Conservation (phyloP, 371 early-diverging fungal genomes). For the Mucor saturninus region DNA sequence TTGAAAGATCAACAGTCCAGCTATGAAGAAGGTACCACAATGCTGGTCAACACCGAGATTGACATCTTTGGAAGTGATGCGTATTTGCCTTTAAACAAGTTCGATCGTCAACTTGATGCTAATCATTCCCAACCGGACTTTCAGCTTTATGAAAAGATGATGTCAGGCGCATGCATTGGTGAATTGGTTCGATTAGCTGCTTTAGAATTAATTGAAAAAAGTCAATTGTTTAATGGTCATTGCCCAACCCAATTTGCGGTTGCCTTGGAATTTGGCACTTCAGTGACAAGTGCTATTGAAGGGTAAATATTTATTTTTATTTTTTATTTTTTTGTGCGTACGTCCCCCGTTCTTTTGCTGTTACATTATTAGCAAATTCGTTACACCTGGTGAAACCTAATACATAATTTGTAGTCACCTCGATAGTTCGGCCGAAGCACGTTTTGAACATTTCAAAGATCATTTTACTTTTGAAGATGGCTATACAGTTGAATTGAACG, state of each 20-base stretch:
- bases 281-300: slow-evolving; percentile 66
- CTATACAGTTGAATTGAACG: slow-evolving; percentile 17
- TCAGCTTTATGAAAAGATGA: slow-evolving; percentile 81
- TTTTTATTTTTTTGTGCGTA: neutral
- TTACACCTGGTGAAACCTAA: slow-evolving; percentile 9
- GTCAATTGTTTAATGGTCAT: slow-evolving; percentile 53
- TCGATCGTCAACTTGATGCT: slow-evolving; percentile 67
- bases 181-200: slow-evolving; percentile 74
- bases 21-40: slow-evolving; percentile 52
- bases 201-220: slow-evolving; percentile 63
- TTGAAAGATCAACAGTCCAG: slow-evolving; percentile 47
- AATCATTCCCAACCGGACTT: slow-evolving; percentile 61
- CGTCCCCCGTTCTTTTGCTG: slow-evolving; percentile 2
- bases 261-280: slow-evolving; percentile 85
- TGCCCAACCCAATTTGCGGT: slow-evolving; percentile 68
- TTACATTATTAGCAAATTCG: slow-evolving; percentile 1
- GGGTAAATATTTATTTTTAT: slow-evolving; percentile 16
- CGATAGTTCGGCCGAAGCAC: slow-evolving; percentile 7
- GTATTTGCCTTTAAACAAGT: slow-evolving; percentile 68
- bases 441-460: slow-evolving; percentile 23
- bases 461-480: slow-evolving; percentile 17
- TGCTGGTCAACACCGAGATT: slow-evolving; percentile 71
- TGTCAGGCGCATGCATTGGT: slow-evolving; percentile 82
- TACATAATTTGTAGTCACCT: slow-evolving; percentile 13
- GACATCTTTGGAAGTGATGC: slow-evolving; percentile 73